phyloP scores from a whole-genome alignment of 257 asterid genomes.

The Gentiana dahurica region DNA sequence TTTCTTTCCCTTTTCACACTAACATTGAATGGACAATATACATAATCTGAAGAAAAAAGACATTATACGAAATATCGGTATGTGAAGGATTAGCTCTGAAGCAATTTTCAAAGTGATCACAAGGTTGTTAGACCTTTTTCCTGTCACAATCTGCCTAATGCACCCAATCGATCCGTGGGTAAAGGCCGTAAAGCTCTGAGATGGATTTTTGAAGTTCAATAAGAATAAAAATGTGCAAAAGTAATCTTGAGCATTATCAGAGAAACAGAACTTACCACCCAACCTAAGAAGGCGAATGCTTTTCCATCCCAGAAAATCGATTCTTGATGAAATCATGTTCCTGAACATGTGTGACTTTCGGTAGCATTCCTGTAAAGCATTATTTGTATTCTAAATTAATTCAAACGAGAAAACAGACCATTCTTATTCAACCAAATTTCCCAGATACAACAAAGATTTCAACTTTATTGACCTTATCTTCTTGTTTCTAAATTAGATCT shows the following conservation, averaged over 20 bases:
- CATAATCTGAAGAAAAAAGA: too few relatives aligned
- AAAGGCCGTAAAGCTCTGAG: too few relatives aligned
- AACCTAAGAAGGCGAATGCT: slow-evolving; percentile 45
- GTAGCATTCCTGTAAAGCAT: slow-evolving; percentile 36
- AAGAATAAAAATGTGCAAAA: too few relatives aligned
- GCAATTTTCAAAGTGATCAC: too few relatives aligned
- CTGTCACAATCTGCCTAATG: too few relatives aligned
- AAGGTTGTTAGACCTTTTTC: too few relatives aligned
- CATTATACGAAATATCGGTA: too few relatives aligned
- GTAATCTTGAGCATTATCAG: too few relatives aligned
- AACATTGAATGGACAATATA: too few relatives aligned
- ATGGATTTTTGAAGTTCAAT: neutral
- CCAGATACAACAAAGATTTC: neutral
- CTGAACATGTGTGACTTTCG: slow-evolving; percentile 65
- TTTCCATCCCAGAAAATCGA: slow-evolving; percentile 71
- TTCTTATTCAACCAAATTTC: neutral
- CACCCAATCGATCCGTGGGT: neutral
- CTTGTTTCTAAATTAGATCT: neutral
- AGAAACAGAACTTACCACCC: slow-evolving; percentile 62
- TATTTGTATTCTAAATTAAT: neutral
- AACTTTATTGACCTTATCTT: too few relatives aligned
- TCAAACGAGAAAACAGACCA: neutral
- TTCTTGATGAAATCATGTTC: slow-evolving; percentile 79
- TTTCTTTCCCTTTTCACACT: too few relatives aligned
- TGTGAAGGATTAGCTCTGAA: too few relatives aligned